These are phyloP conservation scores for Clonostachys solani DNA, from an alignment of 2,329 filamentous ascomycete genomes.

Conservation along the genomic window DNA sequence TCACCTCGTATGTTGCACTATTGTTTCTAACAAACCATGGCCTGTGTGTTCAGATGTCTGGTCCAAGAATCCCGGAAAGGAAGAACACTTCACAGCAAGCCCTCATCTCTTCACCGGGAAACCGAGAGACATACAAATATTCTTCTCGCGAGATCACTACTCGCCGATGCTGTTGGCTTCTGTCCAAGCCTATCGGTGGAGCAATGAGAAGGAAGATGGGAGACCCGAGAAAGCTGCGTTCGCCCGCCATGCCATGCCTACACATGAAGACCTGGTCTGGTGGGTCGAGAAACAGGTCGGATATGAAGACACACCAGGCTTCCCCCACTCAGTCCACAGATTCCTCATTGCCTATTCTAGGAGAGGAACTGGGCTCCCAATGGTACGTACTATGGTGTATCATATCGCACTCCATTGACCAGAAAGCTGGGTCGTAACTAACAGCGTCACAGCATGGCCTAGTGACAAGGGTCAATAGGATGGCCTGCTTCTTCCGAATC, in stretches of 20 bases:
- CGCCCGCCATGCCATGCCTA: conserved; percentile 28
- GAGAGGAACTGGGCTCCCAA: conserved; percentile 28
- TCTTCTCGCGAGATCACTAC: conserved; percentile 24
- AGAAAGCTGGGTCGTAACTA: not conserved
- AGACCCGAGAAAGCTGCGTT: conserved; percentile 28
- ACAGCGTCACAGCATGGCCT: conserved; percentile 27
- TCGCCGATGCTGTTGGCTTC: conserved; percentile 31
- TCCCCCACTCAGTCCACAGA: conserved; percentile 25
- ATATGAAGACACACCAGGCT: conserved; percentile 20
- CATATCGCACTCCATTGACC: conserved; percentile 5
- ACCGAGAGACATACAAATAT: conserved; percentile 26
- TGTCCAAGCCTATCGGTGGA: conserved; percentile 29
- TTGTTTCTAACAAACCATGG: conserved; percentile 7
- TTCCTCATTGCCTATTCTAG: conserved; percentile 30
- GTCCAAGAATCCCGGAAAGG: conserved; percentile 25
- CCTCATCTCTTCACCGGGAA: conserved; percentile 29
- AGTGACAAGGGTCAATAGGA: conserved; percentile 35
- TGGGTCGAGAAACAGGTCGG: conserved; percentile 26
- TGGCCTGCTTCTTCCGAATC: conserved; percentile 46
- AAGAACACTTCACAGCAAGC: conserved; percentile 22
- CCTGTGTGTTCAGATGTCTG: conserved; percentile 25
- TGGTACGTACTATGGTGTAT: conserved; percentile 19
- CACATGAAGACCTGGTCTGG: conserved; percentile 22
- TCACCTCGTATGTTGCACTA: not conserved
- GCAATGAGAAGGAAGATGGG: conserved; percentile 16